Conservation (phyloP, 2,329 filamentous ascomycete species). For the Helotiales sp. region DNA sequence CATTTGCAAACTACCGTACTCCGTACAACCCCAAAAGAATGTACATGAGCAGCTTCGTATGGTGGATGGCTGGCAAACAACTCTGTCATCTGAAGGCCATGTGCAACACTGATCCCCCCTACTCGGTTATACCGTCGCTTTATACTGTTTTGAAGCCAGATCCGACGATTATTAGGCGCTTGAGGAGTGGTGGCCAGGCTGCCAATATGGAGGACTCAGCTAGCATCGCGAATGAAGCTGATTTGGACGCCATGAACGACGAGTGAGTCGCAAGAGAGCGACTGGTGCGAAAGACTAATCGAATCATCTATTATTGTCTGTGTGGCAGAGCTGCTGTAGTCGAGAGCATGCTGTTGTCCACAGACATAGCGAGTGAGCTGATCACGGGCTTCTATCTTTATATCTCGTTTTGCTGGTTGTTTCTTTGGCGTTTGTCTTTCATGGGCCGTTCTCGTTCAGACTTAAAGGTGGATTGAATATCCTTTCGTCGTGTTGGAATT, state of each 20-base stretch:
- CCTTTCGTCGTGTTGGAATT: neutral
- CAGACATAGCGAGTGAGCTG: neutral
- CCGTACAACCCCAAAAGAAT: neutral
- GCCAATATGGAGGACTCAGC: conserved; percentile 8
- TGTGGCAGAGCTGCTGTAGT: neutral
- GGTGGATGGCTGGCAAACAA: conserved; percentile 20
- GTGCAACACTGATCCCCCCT: neutral
- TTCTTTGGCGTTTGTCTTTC: neutral
- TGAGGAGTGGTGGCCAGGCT: conserved; percentile 9
- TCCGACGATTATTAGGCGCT: neutral
- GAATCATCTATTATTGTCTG: neutral
- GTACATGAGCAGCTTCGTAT: conserved; percentile 10
- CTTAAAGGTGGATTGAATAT: neutral
- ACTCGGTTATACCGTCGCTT: conserved; percentile 4
- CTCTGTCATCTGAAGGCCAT: conserved; percentile 12
- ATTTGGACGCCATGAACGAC: conserved; percentile 15
- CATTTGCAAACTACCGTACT: conserved; percentile 26
- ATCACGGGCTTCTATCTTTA: neutral
- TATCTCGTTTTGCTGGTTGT: neutral
- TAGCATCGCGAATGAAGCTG: conserved; percentile 13
- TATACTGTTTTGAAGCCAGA: conserved; percentile 16
- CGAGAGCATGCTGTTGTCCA: no score
- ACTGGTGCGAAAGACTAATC: neutral
- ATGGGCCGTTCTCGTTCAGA: neutral
- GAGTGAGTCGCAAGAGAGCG: neutral